Evolutionary conservation across 1,284 basidiomycete genomes (phyloP).

Genomic region (Microbotryomycetes sp.): DNA sequence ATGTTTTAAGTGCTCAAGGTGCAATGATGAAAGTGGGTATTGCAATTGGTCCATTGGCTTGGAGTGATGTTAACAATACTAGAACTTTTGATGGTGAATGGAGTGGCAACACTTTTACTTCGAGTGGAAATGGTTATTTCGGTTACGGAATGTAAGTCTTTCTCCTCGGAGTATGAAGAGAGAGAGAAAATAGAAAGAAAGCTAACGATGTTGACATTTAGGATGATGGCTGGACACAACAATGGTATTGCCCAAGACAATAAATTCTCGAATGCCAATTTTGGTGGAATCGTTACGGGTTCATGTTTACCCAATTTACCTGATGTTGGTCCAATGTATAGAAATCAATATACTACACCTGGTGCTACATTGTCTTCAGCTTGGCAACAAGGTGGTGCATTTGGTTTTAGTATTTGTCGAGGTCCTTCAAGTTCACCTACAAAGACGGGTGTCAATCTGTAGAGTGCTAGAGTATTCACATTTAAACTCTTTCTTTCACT

Average conservation of each 20-base stretch:
- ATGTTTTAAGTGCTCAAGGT: conserved; percentile 6
- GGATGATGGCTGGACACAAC: conserved; percentile 14
- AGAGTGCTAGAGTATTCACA: too few relatives aligned
- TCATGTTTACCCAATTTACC: neutral
- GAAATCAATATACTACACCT: neutral
- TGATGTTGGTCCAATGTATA: neutral
- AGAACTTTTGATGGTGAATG: conserved; percentile 52
- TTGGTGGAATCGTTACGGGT: conserved; percentile 15
- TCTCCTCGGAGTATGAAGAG: too few relatives aligned
- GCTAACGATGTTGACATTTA: neutral
- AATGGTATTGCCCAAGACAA: conserved; percentile 12
- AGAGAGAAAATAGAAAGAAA: too few relatives aligned
- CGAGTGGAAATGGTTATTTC: conserved; percentile 30
- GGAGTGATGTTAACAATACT: conserved; percentile 32
- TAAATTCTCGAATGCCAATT: conserved; percentile 23
- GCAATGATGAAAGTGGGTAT: conserved; percentile 46
- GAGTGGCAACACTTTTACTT: conserved; percentile 53
- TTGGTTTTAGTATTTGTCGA: neutral
- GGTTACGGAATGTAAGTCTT: conserved; percentile 25
- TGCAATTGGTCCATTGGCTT: conserved; percentile 44
- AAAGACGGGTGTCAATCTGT: neutral
- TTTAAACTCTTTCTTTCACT: too few relatives aligned
- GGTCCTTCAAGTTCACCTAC: neutral
- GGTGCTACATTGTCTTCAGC: neutral
- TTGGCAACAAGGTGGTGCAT: neutral